Conservation (phyloP, 345 rosid genomes). For the Brassica napus region Da-Ae NC_063450.1:46512501-46513000, state of each 20-base stretch:
- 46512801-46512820: slow-evolving; percentile 41
- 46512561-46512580: not conserved
- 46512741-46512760: slow-evolving; percentile 32
- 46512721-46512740: slow-evolving; percentile 23
- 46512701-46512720: not conserved
- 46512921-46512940: not conserved
- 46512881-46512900: slow-evolving; percentile 52
- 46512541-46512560: not conserved
- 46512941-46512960: not conserved
- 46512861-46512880: slow-evolving; percentile 65
- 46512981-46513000: slow-evolving; percentile 6
- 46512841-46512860: slow-evolving; percentile 61
- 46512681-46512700: not conserved
- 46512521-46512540: not conserved
- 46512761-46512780: slow-evolving; percentile 35
- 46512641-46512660: slow-evolving; percentile 5
- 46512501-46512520: not conserved
- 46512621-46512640: not conserved
- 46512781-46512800: slow-evolving; percentile 1
- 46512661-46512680: not conserved
- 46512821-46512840: slow-evolving; percentile 59
- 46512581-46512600: not conserved
- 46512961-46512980: not conserved
- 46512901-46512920: not conserved
- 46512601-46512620: not conserved